phyloP scores from a whole-genome alignment of 345 rosid genomes.

The Gossypium mustelinum region DNA sequence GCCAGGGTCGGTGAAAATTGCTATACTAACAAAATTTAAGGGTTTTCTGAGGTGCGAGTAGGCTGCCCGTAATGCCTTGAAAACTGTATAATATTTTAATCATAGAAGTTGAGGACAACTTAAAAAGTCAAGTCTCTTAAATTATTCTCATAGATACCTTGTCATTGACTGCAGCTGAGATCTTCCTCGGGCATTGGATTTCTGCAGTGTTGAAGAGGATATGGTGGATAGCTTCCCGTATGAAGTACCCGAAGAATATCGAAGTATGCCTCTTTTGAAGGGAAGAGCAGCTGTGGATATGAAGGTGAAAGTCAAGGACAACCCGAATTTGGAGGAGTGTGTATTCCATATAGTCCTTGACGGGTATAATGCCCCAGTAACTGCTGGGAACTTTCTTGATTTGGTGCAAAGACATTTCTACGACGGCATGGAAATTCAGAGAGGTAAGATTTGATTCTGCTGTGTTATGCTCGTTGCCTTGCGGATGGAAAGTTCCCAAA shows the following conservation, averaged over 20 bases:
- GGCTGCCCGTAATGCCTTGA: background rate
- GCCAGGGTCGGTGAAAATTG: background rate
- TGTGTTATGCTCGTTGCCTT: background rate
- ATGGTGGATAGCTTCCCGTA: slow-evolving; percentile 95
- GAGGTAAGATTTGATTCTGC: slow-evolving; percentile 47
- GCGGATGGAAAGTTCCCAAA: slow-evolving; percentile 1
- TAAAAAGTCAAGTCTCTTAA: slow-evolving; percentile 28
- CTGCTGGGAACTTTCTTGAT: slow-evolving; percentile 95
- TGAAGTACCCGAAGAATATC: slow-evolving; percentile 84
- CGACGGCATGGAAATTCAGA: slow-evolving; percentile 96
- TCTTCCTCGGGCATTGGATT: slow-evolving; percentile 99
- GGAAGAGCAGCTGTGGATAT: slow-evolving; percentile 95
- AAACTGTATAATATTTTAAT: background rate
- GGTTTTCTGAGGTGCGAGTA: background rate
- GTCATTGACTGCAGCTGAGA: slow-evolving; percentile 99
- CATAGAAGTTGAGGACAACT: slow-evolving; percentile 26
- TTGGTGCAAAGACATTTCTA: slow-evolving; percentile 89
- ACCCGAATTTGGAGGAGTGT: slow-evolving; percentile 76
- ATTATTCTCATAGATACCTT: slow-evolving; percentile 66
- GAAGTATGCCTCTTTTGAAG: slow-evolving; percentile 82
- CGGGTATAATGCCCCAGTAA: slow-evolving; percentile 94
- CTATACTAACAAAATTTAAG: background rate
- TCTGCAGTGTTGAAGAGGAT: slow-evolving; percentile 99
- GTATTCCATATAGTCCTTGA: slow-evolving; percentile 89
- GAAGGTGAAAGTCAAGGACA: slow-evolving; percentile 98